Base-by-base conservation (phyloP, 176 grass and related monocot species). In the Alloteropsis semialata region DNA sequence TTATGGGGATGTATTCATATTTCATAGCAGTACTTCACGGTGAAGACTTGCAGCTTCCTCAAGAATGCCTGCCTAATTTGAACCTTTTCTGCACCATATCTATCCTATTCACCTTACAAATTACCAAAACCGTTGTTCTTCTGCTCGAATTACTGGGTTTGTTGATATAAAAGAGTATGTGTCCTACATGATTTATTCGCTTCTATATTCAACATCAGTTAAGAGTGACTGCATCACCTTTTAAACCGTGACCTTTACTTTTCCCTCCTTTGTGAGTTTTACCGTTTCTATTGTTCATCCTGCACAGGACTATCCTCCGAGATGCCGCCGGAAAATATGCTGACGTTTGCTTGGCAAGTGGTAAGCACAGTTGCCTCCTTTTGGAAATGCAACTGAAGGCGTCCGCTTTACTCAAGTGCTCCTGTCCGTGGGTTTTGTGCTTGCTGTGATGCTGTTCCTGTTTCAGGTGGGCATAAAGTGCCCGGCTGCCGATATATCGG, bases 281-380 rank as follows among this genome's bases (percentile, higher is more conserved):
- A 72, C 6, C 5, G 3, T 59, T 39, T 81, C 29, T 14, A 21
- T 2, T 87, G 7, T 39, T 58, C 34, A 67, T 49, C 65, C 0
- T 69, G 43, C 59, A 13, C 39, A 90, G 88, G 74, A 74, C 34
- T 87, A 65, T 90, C 79, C 18, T 49, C 32, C 27, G 74, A 68
- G 18, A 84, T 87, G 80, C 59, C 84, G 34, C 39, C 68, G 0
- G 75, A 90, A 54, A 87, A 75, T 49, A 84, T 90, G 88, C 28
- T 87, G 33, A 75, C 84, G 61, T 90, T 84, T 67, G 88, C 88
- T 11, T 83, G 72, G 61, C 84, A 80, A 83, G 89, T 87, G 89
- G 89, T 90, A 90, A 78, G 50, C 24, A 21, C 69, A 48, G 36
- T 42, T 45, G 41, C 24, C 57, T 75, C 67, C 59, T 29, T 56